Conservation (phyloP, 441 rosid species). For the Gossypium gossypioides region DNA sequence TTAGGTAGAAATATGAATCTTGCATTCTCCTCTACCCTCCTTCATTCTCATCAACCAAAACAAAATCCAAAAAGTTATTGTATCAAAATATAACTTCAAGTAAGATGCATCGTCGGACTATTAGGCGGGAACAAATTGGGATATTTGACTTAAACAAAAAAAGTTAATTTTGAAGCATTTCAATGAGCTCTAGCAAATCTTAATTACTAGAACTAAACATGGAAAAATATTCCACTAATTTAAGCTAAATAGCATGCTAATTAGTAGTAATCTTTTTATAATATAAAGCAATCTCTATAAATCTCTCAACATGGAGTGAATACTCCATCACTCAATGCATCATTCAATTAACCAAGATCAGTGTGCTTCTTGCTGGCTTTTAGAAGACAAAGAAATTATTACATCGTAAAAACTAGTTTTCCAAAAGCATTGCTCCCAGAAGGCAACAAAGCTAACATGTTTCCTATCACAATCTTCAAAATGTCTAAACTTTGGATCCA, state of each 20-base stretch:
- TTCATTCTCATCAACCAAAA: not conserved
- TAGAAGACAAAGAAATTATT: not conserved
- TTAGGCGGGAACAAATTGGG: not conserved
- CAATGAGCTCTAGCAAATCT: not conserved
- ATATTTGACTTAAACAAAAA: not conserved
- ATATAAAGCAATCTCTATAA: not conserved
- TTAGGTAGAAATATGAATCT: not conserved
- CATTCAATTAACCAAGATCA: not conserved
- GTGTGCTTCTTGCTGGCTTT: not conserved
- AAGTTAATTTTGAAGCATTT: not conserved
- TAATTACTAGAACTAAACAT: not conserved
- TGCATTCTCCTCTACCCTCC: not conserved
- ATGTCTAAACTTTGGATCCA: conserved; percentile 8
- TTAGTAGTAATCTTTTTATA: not conserved
- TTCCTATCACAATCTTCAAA: not conserved
- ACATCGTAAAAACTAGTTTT: not conserved
- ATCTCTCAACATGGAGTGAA: not conserved
- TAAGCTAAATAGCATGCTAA: not conserved
- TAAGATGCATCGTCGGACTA: not conserved
- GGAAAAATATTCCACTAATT: not conserved
- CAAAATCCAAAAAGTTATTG: not conserved
- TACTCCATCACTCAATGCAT: not conserved
- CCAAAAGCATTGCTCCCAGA: not conserved
- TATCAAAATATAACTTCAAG: conserved; percentile 1
- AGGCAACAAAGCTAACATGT: not conserved